Evolutionary conservation across 352 stramenopile genomes (phyloP).

Genomic region (Phytophthora melonis): DNA sequence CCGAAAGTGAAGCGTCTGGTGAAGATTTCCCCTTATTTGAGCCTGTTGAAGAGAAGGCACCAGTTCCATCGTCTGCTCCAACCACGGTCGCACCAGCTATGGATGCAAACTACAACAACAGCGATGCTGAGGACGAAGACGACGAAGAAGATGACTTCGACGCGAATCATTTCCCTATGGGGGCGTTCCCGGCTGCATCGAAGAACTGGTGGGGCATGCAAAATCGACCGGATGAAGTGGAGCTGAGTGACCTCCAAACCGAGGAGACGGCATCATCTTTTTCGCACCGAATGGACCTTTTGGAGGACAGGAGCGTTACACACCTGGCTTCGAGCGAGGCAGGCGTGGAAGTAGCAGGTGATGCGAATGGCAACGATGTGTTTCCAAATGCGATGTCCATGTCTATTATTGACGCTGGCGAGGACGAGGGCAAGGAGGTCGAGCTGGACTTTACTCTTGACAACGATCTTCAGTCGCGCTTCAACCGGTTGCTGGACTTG

Average conservation of each 20-base stretch:
- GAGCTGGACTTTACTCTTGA: conserved; percentile 87
- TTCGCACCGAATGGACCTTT: conserved; percentile 65
- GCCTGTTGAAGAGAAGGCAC: conserved; percentile 59
- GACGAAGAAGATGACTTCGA: conserved; percentile 57
- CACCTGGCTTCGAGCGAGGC: conserved; percentile 35
- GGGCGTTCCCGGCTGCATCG: conserved; percentile 65
- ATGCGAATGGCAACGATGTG: conserved; percentile 27
- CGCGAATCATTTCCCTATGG: conserved; percentile 54
- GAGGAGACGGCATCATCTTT: conserved; percentile 79
- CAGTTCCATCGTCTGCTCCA: conserved; percentile 3
- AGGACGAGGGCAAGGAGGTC: conserved; percentile 79
- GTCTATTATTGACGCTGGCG: conserved; percentile 81
- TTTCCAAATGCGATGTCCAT: conserved; percentile 73
- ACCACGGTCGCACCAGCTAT: background rate
- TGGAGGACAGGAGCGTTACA: conserved; percentile 47
- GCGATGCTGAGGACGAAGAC: conserved; percentile 21
- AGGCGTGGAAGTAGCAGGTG: conserved; percentile 24
- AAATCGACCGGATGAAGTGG: conserved; percentile 53
- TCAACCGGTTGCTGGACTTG: conserved; percentile 79
- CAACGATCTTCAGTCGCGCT: conserved; percentile 73
- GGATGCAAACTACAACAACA: conserved; percentile 11
- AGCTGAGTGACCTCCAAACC: conserved; percentile 81
- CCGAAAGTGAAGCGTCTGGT: conserved; percentile 21
- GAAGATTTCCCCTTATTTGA: conserved; percentile 46
- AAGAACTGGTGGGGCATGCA: conserved; percentile 85